Evolutionary conservation across 306 rosid species (phyloP).

Genomic region (Sicyos edulis): DNA sequence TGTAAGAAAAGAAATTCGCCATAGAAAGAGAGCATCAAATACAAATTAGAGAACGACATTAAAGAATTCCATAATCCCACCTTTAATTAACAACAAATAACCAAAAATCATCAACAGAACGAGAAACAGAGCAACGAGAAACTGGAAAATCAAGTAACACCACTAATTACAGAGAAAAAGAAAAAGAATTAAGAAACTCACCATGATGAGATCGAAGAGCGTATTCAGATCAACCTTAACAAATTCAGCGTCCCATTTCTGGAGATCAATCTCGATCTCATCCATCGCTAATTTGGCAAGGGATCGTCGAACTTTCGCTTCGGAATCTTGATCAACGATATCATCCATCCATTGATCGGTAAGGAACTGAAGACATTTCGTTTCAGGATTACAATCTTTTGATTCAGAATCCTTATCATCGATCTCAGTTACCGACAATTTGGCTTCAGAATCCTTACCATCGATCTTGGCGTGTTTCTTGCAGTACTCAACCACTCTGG

Average conservation of each 20-base stretch:
- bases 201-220: constrained; percentile 32
- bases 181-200: not conserved
- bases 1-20: not conserved
- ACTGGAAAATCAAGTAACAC: not conserved
- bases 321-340: no score
- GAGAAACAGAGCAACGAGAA: not conserved
- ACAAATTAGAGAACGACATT: not conserved
- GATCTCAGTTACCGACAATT: no score
- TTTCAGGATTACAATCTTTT: no score
- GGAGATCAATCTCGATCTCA: constrained; percentile 7
- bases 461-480: constrained; percentile 24
- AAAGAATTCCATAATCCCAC: not conserved
- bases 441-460: not conserved
- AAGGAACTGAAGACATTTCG: no score
- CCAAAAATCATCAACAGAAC: no score
- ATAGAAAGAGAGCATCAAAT: not conserved
- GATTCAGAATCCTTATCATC: no score
- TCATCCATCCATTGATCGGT: no score
- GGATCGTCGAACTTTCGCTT: no score
- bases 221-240: constrained; percentile 19
- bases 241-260: constrained; percentile 28
- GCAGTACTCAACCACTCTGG: constrained; percentile 32
- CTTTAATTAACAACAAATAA: not conserved
- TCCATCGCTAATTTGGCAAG: no score
- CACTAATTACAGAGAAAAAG: not conserved